phyloP scores from a whole-genome alignment of 257 asterid genomes.

The Solanum habrochaites region DNA sequence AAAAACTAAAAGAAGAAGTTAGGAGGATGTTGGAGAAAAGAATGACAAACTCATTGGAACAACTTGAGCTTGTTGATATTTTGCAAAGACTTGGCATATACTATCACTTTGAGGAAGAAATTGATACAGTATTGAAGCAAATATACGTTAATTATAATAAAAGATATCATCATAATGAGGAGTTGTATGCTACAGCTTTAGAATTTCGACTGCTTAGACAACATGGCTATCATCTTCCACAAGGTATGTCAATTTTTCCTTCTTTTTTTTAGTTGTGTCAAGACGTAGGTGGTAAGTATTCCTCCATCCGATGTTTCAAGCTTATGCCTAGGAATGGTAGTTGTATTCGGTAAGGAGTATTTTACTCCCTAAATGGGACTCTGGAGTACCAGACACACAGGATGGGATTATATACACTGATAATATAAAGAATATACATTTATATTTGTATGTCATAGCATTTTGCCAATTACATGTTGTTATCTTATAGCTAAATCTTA shows the following conservation, averaged over 20 bases:
- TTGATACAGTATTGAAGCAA: not conserved
- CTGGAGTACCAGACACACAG: not conserved
- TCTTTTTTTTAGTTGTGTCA: not conserved
- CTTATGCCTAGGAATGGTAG: not conserved
- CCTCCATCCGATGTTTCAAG: not conserved
- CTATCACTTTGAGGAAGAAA: slow-evolving; percentile 20
- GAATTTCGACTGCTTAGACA: slow-evolving; percentile 21
- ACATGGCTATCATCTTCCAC: slow-evolving; percentile 11
- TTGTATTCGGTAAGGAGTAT: not conserved
- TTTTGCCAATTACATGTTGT: not conserved
- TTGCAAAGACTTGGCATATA: slow-evolving; percentile 38
- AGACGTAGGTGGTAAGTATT: not conserved
- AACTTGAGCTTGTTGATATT: slow-evolving; percentile 31
- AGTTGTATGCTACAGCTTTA: slow-evolving; percentile 10
- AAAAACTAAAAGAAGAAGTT: slow-evolving; percentile 15
- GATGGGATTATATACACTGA: not conserved
- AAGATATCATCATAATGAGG: not conserved
- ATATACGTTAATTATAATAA: not conserved
- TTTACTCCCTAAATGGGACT: not conserved
- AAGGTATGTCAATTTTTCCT: not conserved
- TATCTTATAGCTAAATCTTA: not conserved
- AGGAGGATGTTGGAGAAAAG: slow-evolving; percentile 3
- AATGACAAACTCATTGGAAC: slow-evolving; percentile 1
- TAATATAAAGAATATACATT: not conserved
- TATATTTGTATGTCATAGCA: not conserved